These are phyloP conservation scores for Neospermospora avenae DNA, from an alignment of 2,329 filamentous ascomycete genomes.

Conservation along the genomic window DNA sequence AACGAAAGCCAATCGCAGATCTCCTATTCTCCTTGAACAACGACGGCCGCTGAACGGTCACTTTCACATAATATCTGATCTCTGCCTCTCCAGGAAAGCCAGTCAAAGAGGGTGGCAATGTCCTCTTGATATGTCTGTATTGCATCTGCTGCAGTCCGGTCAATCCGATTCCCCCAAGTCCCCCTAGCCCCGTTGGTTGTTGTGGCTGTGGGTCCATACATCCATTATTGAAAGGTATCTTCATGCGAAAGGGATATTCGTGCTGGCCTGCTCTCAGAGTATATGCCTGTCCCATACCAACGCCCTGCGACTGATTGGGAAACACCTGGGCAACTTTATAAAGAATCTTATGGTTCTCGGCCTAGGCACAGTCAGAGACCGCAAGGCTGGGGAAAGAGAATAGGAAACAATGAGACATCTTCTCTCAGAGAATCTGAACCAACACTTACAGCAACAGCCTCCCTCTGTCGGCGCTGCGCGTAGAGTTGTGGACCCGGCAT, in stretches of 20 bases:
- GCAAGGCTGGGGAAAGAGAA: no score
- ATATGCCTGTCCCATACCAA: constrained; percentile 42
- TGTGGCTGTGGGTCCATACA: constrained; percentile 49
- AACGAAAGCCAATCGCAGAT: constrained; percentile 67
- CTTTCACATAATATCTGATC: constrained; percentile 92
- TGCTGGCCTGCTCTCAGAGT: constrained; percentile 67
- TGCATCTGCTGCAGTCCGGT: constrained; percentile 61
- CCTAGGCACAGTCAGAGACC: constrained; percentile 17
- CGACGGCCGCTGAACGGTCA: constrained; percentile 84
- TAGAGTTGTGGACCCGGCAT: constrained; percentile 16
- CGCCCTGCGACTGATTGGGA: constrained; percentile 42
- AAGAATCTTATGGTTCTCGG: constrained; percentile 68
- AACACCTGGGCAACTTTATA: constrained; percentile 74
- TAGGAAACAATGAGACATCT: no score
- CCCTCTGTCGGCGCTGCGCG: constrained; percentile 15
- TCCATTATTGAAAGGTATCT: constrained; percentile 72
- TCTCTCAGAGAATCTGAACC: no score
- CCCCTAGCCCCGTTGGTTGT: constrained; percentile 51
- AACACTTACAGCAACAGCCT: constrained; percentile 34
- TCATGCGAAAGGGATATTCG: constrained; percentile 75
- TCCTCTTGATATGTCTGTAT: constrained; percentile 73
- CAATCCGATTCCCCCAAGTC: constrained; percentile 59
- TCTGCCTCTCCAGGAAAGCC: constrained; percentile 85
- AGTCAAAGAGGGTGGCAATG: constrained; percentile 83
- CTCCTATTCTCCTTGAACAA: constrained; percentile 90